phyloP scores from a whole-genome alignment of 495 filamentous ascomycete species.

The Tuber calosporum region DNA sequence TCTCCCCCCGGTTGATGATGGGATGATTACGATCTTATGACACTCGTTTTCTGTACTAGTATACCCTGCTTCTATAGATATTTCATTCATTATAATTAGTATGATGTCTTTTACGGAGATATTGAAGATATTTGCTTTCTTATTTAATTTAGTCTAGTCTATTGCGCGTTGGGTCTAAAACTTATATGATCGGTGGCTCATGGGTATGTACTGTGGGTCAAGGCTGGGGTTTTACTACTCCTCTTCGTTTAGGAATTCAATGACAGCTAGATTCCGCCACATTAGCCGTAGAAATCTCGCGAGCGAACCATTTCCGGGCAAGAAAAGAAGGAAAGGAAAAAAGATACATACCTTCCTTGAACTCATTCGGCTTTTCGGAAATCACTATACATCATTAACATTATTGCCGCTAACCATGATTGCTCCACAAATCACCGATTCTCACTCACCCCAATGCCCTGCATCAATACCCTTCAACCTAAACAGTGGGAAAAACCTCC shows the following conservation, averaged over 20 bases:
- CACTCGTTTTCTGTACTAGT: conserved; percentile 4
- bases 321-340: background rate
- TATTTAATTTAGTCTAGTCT: background rate
- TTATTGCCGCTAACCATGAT: background rate
- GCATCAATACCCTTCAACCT: conserved; percentile 71
- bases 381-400: conserved; percentile 53
- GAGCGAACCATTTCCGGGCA: conserved; percentile 2
- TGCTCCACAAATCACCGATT: background rate
- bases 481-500: conserved; percentile 81
- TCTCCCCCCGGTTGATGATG: background rate
- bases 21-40: background rate
- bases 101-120: background rate
- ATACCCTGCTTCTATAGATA: background rate
- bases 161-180: background rate
- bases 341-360: conserved; percentile 60
- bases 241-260: conserved; percentile 56
- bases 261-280: conserved; percentile 48
- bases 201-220: background rate
- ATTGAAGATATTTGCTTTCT: background rate
- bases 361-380: conserved; percentile 82
- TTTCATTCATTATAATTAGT: background rate
- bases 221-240: conserved; percentile 42
- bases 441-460: conserved; percentile 65
- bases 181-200: background rate
- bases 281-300: background rate